Percentiles rank a stretch among this genome's conserved stretches.
These are phyloP conservation scores for Vigna hirtella DNA, from an alignment of 306 rosid genomes.

Conservation along the genomic window DNA sequence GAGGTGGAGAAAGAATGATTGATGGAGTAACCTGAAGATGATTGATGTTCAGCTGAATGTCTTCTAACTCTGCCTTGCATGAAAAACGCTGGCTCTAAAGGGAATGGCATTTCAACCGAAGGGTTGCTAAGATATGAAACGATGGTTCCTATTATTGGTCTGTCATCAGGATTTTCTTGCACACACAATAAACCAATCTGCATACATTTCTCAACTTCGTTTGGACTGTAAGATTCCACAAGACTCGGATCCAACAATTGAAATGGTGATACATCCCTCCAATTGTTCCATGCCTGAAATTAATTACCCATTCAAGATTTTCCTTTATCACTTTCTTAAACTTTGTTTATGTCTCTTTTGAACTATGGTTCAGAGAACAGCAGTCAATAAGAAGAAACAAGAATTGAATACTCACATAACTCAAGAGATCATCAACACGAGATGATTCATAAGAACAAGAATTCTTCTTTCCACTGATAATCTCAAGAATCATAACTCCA, in stretches of 20 bases:
- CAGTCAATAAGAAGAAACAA: background rate
- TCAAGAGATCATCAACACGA: conserved; percentile 52
- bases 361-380: background rate
- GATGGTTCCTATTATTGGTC: conserved; percentile 67
- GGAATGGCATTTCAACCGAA: conserved; percentile 56
- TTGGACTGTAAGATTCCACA: conserved; percentile 45
- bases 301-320: background rate
- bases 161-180: conserved; percentile 65
- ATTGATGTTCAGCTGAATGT: conserved; percentile 35
- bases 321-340: background rate
- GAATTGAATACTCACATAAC: conserved; percentile 50
- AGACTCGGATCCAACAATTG: conserved; percentile 49
- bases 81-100: conserved; percentile 67
- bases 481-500: conserved; percentile 58
- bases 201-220: conserved; percentile 54
- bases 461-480: conserved; percentile 59
- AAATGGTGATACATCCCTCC: conserved; percentile 51
- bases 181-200: conserved; percentile 76
- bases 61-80: conserved; percentile 45
- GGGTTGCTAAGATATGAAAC: conserved; percentile 50
- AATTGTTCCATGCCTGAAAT: conserved; percentile 64
- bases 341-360: background rate
- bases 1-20: conserved; percentile 41
- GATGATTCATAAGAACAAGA: conserved; percentile 43
- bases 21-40: conserved; percentile 44